These are phyloP conservation scores for Omphalotus guepiniiformis DNA, from an alignment of 768 basidiomycete genomes.

Conservation along the genomic window DNA sequence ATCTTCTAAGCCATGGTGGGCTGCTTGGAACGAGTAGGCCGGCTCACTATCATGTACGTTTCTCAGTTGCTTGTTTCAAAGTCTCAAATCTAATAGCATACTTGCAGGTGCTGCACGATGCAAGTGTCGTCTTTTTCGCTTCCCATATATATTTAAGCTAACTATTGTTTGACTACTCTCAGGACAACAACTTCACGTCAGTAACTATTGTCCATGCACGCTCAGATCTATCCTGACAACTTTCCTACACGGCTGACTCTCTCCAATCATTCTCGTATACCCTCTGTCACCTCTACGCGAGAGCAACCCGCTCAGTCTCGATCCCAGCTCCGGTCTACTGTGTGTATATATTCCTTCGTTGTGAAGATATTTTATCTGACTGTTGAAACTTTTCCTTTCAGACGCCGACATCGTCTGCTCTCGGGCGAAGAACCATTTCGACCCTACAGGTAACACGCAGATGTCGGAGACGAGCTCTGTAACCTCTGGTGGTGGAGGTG, in stretches of 20 bases:
- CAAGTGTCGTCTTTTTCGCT: constrained; percentile 20
- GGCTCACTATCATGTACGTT: constrained; percentile 42
- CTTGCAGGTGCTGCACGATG: constrained; percentile 38
- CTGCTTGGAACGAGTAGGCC: constrained; percentile 68
- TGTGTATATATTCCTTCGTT: constrained; percentile 28
- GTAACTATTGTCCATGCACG: constrained; percentile 11
- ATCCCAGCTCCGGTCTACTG: constrained; percentile 86
- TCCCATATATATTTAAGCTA: neutral
- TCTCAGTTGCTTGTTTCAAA: neutral
- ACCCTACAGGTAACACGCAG: constrained; percentile 45
- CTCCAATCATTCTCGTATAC: constrained; percentile 69
- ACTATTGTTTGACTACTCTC: neutral
- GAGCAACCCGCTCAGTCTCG: constrained; percentile 79
- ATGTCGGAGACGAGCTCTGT: constrained; percentile 36
- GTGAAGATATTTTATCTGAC: neutral
- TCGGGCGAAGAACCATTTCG: constrained; percentile 60
- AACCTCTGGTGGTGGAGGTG: constrained; percentile 29
- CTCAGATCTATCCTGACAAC: neutral
- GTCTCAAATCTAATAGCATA: neutral
- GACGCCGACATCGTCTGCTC: constrained; percentile 76
- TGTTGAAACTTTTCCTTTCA: constrained; percentile 18
- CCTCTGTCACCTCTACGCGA: constrained; percentile 76
- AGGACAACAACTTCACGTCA: constrained; percentile 61
- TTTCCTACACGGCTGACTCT: constrained; percentile 47
- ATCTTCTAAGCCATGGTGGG: constrained; percentile 73